These are phyloP conservation scores for Exserohilum turcica DNA, from an alignment of 2,329 filamentous ascomycete genomes.

Conservation along the genomic window DNA sequence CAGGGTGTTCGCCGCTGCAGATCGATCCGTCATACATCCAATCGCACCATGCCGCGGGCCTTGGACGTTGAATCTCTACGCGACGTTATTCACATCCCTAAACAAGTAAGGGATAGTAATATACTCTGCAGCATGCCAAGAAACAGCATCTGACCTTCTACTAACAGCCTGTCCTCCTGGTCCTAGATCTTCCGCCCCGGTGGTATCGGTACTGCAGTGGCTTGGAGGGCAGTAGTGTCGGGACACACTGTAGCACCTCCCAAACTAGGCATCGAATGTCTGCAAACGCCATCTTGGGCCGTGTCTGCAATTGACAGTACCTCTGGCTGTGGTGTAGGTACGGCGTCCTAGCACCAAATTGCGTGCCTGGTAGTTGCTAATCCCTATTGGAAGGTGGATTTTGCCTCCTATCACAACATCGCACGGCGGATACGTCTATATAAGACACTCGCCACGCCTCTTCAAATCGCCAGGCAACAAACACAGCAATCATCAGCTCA, in stretches of 20 bases:
- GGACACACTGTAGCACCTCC: constrained; percentile 38
- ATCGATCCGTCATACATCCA: constrained; percentile 23
- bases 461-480: constrained; percentile 30
- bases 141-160: constrained; percentile 23
- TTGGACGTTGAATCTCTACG: constrained; percentile 21
- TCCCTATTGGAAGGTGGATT: constrained; percentile 42
- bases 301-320: constrained; percentile 19
- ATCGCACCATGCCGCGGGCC: constrained; percentile 18
- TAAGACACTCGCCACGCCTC: constrained; percentile 30
- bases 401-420: constrained; percentile 15
- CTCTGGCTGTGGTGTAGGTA: constrained; percentile 20
- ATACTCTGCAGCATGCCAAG: constrained; percentile 40
- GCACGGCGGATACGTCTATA: constrained; percentile 30
- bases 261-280: constrained; percentile 33
- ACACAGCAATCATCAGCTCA: constrained; percentile 32
- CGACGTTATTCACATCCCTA: constrained; percentile 37
- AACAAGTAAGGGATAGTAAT: constrained; percentile 40
- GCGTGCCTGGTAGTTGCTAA: constrained; percentile 22
- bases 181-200: constrained; percentile 21
- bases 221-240: constrained; percentile 30
- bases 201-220: constrained; percentile 34
- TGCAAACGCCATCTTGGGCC: constrained; percentile 34
- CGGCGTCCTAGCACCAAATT: constrained; percentile 25
- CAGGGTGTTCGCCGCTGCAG: constrained; percentile 23
- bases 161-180: constrained; percentile 21